phyloP scores from a whole-genome alignment of 2,329 filamentous ascomycete species.

The Cladorrhinum sp. region DNA sequence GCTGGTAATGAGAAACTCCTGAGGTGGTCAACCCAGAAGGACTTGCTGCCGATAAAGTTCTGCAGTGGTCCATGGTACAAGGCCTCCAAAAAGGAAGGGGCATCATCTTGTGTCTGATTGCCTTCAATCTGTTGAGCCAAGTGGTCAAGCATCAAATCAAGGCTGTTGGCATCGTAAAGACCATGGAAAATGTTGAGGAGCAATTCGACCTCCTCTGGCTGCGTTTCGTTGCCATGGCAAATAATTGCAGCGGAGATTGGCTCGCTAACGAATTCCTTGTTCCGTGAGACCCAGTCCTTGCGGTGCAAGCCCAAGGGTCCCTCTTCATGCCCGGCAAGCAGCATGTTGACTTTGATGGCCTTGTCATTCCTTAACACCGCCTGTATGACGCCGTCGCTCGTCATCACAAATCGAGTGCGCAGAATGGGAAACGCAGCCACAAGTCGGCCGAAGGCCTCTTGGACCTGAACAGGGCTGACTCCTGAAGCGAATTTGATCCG shows the following conservation, averaged over 20 bases:
- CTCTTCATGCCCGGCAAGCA: not conserved
- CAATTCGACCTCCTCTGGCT: conserved; percentile 39
- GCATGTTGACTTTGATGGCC: not conserved
- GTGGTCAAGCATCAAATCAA: conserved; percentile 62
- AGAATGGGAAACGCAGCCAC: conserved; percentile 59
- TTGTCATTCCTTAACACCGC: conserved; percentile 51
- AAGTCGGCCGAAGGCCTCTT: conserved; percentile 55
- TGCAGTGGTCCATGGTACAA: conserved; percentile 68
- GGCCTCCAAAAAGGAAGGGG: conserved; percentile 61
- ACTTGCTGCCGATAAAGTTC: conserved; percentile 37
- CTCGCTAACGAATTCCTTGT: conserved; percentile 44
- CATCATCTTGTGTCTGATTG: not conserved
- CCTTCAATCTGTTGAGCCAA: conserved; percentile 52
- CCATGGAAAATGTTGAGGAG: conserved; percentile 76
- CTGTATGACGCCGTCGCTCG: conserved; percentile 74
- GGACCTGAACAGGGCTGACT: conserved; percentile 48
- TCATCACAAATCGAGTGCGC: conserved; percentile 69
- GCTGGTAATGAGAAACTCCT: conserved; percentile 30
- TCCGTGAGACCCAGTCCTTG: conserved; percentile 52
- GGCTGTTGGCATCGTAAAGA: conserved; percentile 80
- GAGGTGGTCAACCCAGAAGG: conserved; percentile 68
- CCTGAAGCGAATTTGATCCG: conserved; percentile 49
- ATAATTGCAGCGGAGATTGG: conserved; percentile 54
- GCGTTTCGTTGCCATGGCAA: conserved; percentile 1
- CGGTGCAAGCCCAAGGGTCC: not conserved